Evolutionary conservation across 1,284 basidiomycete species (phyloP).

Genomic region (Rugosomyces carneus): DNA sequence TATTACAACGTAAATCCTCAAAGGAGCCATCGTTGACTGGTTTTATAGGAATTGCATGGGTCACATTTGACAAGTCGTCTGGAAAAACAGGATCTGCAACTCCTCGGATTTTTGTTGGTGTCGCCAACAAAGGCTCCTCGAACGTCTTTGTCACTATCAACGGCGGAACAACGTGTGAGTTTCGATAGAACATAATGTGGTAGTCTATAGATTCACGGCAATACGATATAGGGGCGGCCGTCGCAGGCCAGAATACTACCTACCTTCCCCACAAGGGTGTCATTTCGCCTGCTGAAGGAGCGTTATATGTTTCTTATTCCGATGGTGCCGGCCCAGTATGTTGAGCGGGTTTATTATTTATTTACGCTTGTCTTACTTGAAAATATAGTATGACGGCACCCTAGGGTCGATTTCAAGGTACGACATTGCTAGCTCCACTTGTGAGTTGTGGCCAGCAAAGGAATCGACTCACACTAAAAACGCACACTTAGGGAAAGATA

Average conservation of each 20-base stretch:
- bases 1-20: too few species aligned
- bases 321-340: conserved; percentile 36
- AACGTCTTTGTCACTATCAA: conserved; percentile 54
- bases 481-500: conserved; percentile 37
- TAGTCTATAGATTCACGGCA: not conserved
- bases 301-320: conserved; percentile 52
- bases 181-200: not conserved
- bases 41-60: conserved; percentile 44
- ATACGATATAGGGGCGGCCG: conserved; percentile 40
- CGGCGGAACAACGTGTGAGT: conserved; percentile 48
- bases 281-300: conserved; percentile 48
- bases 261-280: conserved; percentile 63
- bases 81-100: conserved; percentile 47
- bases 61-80: conserved; percentile 59
- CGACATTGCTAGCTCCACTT: conserved; percentile 43
- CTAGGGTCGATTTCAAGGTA: conserved; percentile 43
- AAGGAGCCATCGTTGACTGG: not conserved
- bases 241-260: conserved; percentile 51
- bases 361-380: not conserved
- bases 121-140: conserved; percentile 46
- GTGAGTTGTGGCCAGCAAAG: conserved; percentile 22
- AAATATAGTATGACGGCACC: conserved; percentile 47
- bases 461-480: not conserved
- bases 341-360: not conserved
- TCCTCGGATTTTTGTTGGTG: conserved; percentile 61